phyloP scores from a whole-genome alignment of 352 stramenopile species.

The Chrysophaeum taylorii region DNA sequence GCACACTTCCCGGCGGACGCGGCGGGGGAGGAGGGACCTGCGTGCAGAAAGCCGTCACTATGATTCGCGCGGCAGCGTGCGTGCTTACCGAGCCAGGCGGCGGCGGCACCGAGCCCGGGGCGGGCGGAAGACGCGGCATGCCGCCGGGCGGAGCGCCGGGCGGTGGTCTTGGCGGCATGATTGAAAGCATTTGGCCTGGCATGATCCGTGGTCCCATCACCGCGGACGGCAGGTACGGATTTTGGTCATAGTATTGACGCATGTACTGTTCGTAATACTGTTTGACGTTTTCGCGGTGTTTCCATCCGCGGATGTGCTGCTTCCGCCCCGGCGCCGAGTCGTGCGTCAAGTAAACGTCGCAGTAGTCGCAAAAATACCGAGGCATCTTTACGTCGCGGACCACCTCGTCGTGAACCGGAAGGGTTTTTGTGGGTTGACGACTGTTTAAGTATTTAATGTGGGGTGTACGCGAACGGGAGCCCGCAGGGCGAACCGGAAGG shows the following conservation, averaged over 20 bases:
- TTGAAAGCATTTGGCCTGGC: too few relatives aligned
- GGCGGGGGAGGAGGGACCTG: too few relatives aligned
- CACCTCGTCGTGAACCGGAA: too few relatives aligned
- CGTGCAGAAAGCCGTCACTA: too few relatives aligned
- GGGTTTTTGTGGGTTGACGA: too few relatives aligned
- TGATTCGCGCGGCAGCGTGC: too few relatives aligned
- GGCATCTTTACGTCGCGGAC: background rate
- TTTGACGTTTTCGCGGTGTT: slow-evolving; percentile 84
- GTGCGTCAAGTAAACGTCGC: slow-evolving; percentile 83
- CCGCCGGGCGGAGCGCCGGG: background rate
- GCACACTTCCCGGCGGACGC: too few relatives aligned
- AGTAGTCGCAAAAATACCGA: slow-evolving; percentile 37
- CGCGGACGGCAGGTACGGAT: too few relatives aligned
- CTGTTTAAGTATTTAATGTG: background rate
- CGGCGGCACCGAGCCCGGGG: background rate
- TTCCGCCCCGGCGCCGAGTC: slow-evolving; percentile 76
- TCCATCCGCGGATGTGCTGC: slow-evolving; percentile 83
- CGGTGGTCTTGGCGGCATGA: too few relatives aligned
- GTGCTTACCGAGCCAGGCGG: slow-evolving; percentile 5
- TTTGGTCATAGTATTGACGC: slow-evolving; percentile 9
- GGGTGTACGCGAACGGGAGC: background rate
- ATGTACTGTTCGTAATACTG: slow-evolving; percentile 66
- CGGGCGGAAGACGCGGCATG: background rate
- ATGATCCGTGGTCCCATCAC: too few relatives aligned
- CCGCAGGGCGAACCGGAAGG: too few relatives aligned